Conservation (phyloP, 1,139 yeast genomes). For the Scheffersomyces quercinus region DNA sequence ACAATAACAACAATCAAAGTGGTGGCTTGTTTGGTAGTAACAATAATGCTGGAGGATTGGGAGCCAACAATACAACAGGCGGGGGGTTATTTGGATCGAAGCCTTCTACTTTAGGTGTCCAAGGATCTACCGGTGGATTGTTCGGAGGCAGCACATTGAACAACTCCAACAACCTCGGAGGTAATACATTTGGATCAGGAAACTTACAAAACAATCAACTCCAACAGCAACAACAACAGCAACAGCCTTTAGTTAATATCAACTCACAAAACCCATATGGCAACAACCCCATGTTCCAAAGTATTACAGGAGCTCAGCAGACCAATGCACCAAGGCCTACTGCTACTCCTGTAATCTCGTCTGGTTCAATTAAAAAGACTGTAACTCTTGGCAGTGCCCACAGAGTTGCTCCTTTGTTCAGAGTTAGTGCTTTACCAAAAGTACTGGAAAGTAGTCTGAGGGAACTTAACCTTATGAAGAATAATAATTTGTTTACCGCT, state of each 20-base stretch:
- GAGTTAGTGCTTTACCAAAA: constrained; percentile 19
- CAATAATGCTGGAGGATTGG: constrained; percentile 8
- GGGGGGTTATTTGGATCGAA: constrained; percentile 20
- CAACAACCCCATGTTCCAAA: constrained; percentile 60
- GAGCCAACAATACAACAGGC: constrained; percentile 5
- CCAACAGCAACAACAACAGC: constrained; percentile 22
- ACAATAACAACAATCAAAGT: constrained; percentile 3
- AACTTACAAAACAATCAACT: constrained; percentile 3
- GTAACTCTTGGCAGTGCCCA: constrained; percentile 64
- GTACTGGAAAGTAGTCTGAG: constrained; percentile 5
- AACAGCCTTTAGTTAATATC: constrained; percentile 41
- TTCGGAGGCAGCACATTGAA: neutral
- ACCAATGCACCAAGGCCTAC: constrained; percentile 36
- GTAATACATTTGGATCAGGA: neutral
- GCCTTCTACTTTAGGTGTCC: constrained; percentile 2
- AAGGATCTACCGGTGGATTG: constrained; percentile 1
- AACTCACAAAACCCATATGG: constrained; percentile 73
- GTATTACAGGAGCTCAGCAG: constrained; percentile 30
- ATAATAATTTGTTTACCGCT: constrained; percentile 23
- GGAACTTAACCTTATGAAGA: constrained; percentile 12
- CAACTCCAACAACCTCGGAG: neutral
- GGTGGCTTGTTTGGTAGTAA: constrained; percentile 7
- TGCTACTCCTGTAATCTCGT: constrained; percentile 48
- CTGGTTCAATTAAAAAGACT: constrained; percentile 52
- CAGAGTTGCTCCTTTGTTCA: constrained; percentile 53